phyloP scores from a whole-genome alignment of 2,329 filamentous ascomycete species.

The Ceratocystis cubensis region DNA sequence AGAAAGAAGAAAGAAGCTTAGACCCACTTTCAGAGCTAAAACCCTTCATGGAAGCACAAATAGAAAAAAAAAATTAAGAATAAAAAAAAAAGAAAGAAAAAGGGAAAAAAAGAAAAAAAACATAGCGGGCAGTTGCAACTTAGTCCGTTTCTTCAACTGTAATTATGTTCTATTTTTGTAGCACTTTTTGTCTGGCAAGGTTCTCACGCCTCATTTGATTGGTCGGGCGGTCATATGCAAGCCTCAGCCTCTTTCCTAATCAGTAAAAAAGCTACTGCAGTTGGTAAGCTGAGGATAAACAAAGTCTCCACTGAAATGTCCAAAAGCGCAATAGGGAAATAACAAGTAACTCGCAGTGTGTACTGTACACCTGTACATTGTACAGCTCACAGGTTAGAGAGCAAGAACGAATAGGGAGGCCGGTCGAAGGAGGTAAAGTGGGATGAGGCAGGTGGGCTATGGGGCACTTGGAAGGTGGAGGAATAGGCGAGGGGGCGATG shows the following conservation, averaged over 20 bases:
- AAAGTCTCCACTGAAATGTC: not conserved
- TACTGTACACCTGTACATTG: not conserved
- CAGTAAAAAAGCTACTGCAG: not conserved
- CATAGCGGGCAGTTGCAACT: not conserved
- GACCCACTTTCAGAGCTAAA: not conserved
- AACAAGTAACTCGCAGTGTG: not conserved
- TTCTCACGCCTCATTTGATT: not conserved
- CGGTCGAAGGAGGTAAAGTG: too few relatives aligned
- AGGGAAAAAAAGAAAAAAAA: not conserved
- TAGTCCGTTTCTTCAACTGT: not conserved
- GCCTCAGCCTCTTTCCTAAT: conserved; percentile 18
- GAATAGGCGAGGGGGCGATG: too few relatives aligned
- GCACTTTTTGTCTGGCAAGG: not conserved
- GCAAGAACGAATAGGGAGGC: too few relatives aligned
- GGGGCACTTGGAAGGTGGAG: too few relatives aligned
- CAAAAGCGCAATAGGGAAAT: not conserved
- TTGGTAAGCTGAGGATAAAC: conserved; percentile 11
- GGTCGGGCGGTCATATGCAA: conserved; percentile 2
- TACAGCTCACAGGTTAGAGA: not conserved
- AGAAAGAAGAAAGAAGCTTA: not conserved
- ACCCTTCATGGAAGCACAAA: too few relatives aligned
- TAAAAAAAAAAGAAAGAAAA: not conserved
- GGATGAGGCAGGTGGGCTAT: too few relatives aligned
- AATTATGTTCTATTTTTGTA: not conserved
- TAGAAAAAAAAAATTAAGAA: not conserved